These are phyloP conservation scores for Diaporthe capsici DNA, from an alignment of 2,329 filamentous ascomycete genomes.

Conservation along the genomic window DNA sequence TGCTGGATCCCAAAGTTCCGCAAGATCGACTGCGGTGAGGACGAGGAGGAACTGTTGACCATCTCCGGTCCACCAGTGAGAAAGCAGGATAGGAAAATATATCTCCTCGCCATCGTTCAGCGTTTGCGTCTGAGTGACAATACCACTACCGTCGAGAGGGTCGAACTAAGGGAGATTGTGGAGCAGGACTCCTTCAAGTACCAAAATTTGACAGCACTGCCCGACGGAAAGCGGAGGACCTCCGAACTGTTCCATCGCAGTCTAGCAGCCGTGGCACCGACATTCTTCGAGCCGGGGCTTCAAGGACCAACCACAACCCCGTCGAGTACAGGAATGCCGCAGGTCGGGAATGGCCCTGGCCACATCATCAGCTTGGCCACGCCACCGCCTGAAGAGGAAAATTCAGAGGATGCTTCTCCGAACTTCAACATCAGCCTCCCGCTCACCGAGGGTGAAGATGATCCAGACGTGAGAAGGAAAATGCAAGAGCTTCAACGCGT, in stretches of 20 bases:
- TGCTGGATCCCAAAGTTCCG: slow-evolving; percentile 41
- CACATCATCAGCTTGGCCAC: not conserved
- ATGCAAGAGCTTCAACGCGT: slow-evolving; percentile 13
- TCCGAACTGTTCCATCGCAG: slow-evolving; percentile 20
- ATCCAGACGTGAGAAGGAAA: slow-evolving; percentile 18
- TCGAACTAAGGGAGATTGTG: slow-evolving; percentile 29
- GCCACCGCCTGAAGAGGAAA: not conserved
- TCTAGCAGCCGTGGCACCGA: not conserved
- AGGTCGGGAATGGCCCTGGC: not conserved
- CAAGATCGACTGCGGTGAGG: slow-evolving; percentile 27
- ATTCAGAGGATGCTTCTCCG: not conserved
- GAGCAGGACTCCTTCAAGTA: slow-evolving; percentile 36
- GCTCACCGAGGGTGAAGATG: slow-evolving; percentile 32
- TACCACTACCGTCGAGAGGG: not conserved
- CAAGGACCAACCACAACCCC: not conserved
- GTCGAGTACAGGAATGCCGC: not conserved
- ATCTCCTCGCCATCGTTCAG: slow-evolving; percentile 31
- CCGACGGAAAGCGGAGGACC: slow-evolving; percentile 6
- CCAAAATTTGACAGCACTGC: slow-evolving; percentile 26
- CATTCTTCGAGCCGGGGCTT: not conserved
- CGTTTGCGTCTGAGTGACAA: not conserved
- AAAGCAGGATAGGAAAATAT: slow-evolving; percentile 26
- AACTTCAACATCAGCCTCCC: not conserved
- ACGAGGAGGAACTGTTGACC: slow-evolving; percentile 34
- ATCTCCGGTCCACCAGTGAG: slow-evolving; percentile 33